These are phyloP conservation scores for Candida sp. DNA, from an alignment of 1,139 yeast genomes.

Conservation along the genomic window DNA sequence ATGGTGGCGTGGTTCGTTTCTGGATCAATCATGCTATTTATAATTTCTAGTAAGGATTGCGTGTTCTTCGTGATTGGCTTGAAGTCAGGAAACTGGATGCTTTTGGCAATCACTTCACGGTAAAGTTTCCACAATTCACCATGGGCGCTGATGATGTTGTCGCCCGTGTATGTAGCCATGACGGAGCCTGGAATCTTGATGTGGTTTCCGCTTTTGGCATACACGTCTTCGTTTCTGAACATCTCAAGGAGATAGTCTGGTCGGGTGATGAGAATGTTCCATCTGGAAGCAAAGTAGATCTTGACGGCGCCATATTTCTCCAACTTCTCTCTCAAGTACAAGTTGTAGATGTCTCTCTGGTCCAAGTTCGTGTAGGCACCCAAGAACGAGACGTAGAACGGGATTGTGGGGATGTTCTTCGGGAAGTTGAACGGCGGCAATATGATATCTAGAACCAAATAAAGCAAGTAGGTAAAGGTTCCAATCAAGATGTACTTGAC, in stretches of 20 bases:
- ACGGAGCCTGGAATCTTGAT: slow-evolving; percentile 61
- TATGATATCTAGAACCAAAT: slow-evolving; percentile 18
- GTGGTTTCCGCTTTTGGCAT: slow-evolving; percentile 65
- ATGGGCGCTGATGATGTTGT: slow-evolving; percentile 65
- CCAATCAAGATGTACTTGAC: slow-evolving; percentile 9
- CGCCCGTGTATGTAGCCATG: slow-evolving; percentile 62
- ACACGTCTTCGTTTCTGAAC: slow-evolving; percentile 52
- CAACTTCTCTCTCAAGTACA: slow-evolving; percentile 41
- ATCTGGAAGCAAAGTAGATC: slow-evolving; percentile 63
- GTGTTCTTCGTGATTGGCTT: slow-evolving; percentile 39
- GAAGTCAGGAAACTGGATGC: slow-evolving; percentile 54
- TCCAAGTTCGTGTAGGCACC: slow-evolving; percentile 50
- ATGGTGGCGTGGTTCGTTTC: slow-evolving; percentile 16
- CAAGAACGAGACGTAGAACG: slow-evolving; percentile 61
- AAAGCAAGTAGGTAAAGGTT: slow-evolving; percentile 8
- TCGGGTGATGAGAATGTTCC: slow-evolving; percentile 59
- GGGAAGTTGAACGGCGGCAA: slow-evolving; percentile 39
- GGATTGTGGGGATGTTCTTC: slow-evolving; percentile 58
- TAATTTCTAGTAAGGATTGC: slow-evolving; percentile 21
- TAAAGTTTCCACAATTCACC: slow-evolving; percentile 58
- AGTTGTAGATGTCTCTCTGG: slow-evolving; percentile 50
- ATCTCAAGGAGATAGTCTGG: slow-evolving; percentile 53
- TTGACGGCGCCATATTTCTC: slow-evolving; percentile 63
- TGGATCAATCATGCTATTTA: slow-evolving; percentile 11
- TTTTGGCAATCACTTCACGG: slow-evolving; percentile 48